Conservation (phyloP, 345 rosid species). For the Murraya koenigii region DNA sequence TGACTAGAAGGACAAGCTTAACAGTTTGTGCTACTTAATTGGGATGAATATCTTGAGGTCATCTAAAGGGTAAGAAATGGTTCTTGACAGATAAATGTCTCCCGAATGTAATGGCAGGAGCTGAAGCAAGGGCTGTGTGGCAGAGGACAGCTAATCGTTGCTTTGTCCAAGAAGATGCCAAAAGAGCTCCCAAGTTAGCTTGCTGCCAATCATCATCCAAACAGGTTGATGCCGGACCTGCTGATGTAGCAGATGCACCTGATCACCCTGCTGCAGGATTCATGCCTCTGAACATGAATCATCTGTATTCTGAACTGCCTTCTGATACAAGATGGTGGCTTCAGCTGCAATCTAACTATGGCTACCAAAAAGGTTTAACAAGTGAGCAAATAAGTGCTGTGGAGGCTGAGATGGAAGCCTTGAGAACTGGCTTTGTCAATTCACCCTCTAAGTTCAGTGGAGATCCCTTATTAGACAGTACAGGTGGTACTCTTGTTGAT, state of each 20-base stretch:
- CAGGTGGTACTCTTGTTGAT: background rate
- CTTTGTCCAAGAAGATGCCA: conserved; percentile 98
- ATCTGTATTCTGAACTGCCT: conserved; percentile 45
- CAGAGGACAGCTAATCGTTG: conserved; percentile 89
- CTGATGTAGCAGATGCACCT: conserved; percentile 34
- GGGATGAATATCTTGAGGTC: background rate
- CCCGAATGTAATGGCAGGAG: conserved; percentile 67
- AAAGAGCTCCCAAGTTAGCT: conserved; percentile 92
- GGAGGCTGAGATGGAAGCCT: conserved; percentile 49
- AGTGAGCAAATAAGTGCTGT: conserved; percentile 40
- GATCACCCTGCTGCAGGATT: conserved; percentile 49
- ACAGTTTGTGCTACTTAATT: background rate
- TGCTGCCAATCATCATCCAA: conserved; percentile 74
- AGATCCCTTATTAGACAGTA: conserved; percentile 1
- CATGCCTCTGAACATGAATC: conserved; percentile 52
- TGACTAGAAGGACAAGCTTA: background rate
- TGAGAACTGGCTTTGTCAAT: conserved; percentile 25
- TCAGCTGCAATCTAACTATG: conserved; percentile 60
- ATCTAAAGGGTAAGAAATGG: background rate
- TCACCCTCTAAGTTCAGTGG: conserved; percentile 22
- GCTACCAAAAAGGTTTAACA: conserved; percentile 51
- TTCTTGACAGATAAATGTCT: conserved; percentile 39
- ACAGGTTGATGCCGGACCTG: conserved; percentile 48
- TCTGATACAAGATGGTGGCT: conserved; percentile 71
- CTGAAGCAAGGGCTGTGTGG: conserved; percentile 92